Evolutionary conservation across 257 asterid species (phyloP), one percentile per base, ranked within the genome.

Genomic region (Solanum gracilifrons): DNA sequence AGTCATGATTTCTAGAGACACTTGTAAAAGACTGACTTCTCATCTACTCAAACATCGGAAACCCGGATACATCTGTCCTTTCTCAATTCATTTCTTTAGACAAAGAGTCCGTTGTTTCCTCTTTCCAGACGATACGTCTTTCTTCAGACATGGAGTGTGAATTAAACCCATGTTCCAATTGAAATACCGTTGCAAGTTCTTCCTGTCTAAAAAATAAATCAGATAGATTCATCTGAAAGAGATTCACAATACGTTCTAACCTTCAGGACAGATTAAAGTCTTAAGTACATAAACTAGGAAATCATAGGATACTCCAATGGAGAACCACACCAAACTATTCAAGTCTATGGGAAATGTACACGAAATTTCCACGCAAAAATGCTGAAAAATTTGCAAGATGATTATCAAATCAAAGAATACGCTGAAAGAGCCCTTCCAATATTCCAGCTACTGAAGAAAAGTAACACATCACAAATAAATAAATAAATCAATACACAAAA

Each of bases 41-140:
- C 96, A 93, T 91, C 99, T 97, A 88, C 88, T 88, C 88, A 86
- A 90, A 90, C 75, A 94, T 39, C 62, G 60, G 86, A 90, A 55
- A 72, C 3, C 7, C 27, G 68, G 68, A 64, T 64, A n/a, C 33
- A 64, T 64, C 18, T 64, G 33, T 25, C 32, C 72, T 64, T 64
- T n/a, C 32, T 11, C 33, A 64, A 25, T 13, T 0, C 73, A 66
- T 66, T 66, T 66, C 20, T 66, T 66, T 25, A 66, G 73, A 25
- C 75, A 69, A 29, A 69, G 37, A 69, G 6, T 69, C 0, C 5
- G 4, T 29, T 13, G 3, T 68, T 6, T 66, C 74, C 35, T 27
- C 75, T 68, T 68, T 27, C 13, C 36, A 16, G 23, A 29, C 5
- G 4, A 69, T 7, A 69, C 2, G 0, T 68, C 36, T 68, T 27